phyloP scores from a whole-genome alignment of 164 flowering plant species.

The Buxus sempervirens region DNA sequence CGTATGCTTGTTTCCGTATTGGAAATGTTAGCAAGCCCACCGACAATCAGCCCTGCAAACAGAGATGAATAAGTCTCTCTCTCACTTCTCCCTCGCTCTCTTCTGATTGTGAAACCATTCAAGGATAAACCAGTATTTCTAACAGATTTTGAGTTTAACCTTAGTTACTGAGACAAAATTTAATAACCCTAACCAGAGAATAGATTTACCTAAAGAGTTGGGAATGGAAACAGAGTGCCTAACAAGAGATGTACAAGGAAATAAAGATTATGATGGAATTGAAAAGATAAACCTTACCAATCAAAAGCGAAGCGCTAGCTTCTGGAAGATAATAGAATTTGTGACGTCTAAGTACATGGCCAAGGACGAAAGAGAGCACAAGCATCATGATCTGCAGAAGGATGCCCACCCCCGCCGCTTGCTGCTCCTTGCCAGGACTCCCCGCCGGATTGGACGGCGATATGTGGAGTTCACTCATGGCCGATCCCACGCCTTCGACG shows the following conservation, averaged over 20 bases:
- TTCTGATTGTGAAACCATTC: not conserved
- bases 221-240: not conserved
- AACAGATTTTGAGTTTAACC: too few relatives aligned
- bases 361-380: conserved; percentile 90
- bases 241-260: not conserved
- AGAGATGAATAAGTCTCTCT: not conserved
- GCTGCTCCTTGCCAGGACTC: conserved; percentile 80
- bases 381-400: conserved; percentile 99
- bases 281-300: conserved; percentile 42
- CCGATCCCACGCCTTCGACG: not conserved
- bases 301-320: conserved; percentile 95
- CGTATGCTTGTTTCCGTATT: conserved; percentile 85
- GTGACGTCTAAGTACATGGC: conserved; percentile 91
- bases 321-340: conserved; percentile 89
- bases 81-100: too few relatives aligned
- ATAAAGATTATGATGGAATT: too few relatives aligned
- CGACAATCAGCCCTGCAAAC: conserved; percentile 80
- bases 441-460: conserved; percentile 48
- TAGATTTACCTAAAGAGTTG: too few relatives aligned
- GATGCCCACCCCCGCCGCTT: conserved; percentile 96
- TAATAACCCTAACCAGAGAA: too few relatives aligned
- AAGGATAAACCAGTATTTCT: too few relatives aligned
- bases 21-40: conserved; percentile 90
- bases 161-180: too few relatives aligned
- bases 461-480: conserved; percentile 30